Evolutionary conservation across 2,329 filamentous ascomycete genomes (phyloP).

Genomic region (Fusarium sp.): DNA sequence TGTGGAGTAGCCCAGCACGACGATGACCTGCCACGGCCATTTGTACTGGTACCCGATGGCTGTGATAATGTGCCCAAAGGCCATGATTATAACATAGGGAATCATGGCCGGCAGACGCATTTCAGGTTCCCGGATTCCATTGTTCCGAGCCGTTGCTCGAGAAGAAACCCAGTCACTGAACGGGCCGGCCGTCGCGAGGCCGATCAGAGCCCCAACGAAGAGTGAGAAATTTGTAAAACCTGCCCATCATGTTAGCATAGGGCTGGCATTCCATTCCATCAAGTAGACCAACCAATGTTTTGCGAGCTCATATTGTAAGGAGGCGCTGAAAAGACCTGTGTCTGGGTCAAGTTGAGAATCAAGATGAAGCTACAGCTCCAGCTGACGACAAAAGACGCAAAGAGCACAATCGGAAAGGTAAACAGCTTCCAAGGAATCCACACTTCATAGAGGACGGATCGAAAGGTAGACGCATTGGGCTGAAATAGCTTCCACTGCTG

Average conservation of each 20-base stretch:
- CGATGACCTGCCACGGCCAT: conserved; percentile 62
- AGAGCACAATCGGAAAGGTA: conserved; percentile 17
- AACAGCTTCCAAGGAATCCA: conserved; percentile 3
- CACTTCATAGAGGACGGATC: neutral
- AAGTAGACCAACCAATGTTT: neutral
- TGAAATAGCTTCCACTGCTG: neutral
- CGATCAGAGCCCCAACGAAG: conserved; percentile 55
- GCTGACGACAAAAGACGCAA: conserved; percentile 16
- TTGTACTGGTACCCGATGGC: conserved; percentile 57
- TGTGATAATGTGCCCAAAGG: conserved; percentile 49
- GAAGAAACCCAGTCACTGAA: conserved; percentile 58
- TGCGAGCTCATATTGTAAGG: conserved; percentile 27
- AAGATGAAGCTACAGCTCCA: conserved; percentile 17
- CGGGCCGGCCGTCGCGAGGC: conserved; percentile 56
- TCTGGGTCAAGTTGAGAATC: conserved; percentile 19
- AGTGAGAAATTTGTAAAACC: conserved; percentile 63
- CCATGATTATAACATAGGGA: conserved; percentile 12
- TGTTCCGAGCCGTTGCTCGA: conserved; percentile 54
- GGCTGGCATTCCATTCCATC: neutral
- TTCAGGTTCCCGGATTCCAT: conserved; percentile 61
- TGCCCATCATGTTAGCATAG: neutral
- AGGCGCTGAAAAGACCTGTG: conserved; percentile 15
- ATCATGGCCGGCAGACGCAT: conserved; percentile 53
- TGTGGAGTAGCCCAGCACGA: conserved; percentile 60
- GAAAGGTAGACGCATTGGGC: neutral